Conservation (phyloP, 352 stramenopile genomes). For the Saprolegnia parasitica region DNA sequence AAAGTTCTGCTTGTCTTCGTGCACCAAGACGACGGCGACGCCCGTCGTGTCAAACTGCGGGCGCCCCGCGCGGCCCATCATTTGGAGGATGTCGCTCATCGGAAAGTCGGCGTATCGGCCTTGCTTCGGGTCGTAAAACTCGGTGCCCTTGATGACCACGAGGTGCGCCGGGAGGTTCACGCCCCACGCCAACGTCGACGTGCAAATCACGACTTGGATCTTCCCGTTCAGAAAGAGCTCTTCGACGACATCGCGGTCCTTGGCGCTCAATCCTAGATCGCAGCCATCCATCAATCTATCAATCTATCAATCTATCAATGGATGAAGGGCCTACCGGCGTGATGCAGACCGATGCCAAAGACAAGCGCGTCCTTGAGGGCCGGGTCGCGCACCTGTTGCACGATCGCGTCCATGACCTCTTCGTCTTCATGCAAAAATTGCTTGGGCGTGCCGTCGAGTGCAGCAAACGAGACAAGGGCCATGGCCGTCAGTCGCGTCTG, state of each 20-base stretch:
- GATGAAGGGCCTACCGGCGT: constrained; percentile 68
- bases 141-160: constrained; percentile 98
- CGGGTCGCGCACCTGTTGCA: constrained; percentile 57
- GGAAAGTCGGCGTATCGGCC: constrained; percentile 97
- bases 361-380: constrained; percentile 93
- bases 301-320: constrained; percentile 31
- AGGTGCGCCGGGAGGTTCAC: constrained; percentile 85
- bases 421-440: constrained; percentile 92
- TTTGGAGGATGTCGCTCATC: constrained; percentile 98
- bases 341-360: constrained; percentile 98
- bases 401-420: constrained; percentile 82
- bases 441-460: constrained; percentile 74
- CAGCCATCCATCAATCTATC: constrained; percentile 20
- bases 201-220: constrained; percentile 95
- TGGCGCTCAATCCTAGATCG: constrained; percentile 43
- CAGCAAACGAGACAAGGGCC: constrained; percentile 94
- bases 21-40: constrained; percentile 95
- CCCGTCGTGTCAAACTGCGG: constrained; percentile 93
- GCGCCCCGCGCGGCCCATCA: constrained; percentile 93
- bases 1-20: constrained; percentile 98
- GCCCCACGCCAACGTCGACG: constrained; percentile 90
- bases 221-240: constrained; percentile 93
- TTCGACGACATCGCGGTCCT: constrained; percentile 96
- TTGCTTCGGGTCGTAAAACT: constrained; percentile 94
- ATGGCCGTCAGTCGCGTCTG: constrained; percentile 97